Percentiles rank a stretch among this genome's conserved stretches.
phyloP scores from a whole-genome alignment of 192 early-diverging fungal genomes.

The Lobosporangium transversale region DNA sequence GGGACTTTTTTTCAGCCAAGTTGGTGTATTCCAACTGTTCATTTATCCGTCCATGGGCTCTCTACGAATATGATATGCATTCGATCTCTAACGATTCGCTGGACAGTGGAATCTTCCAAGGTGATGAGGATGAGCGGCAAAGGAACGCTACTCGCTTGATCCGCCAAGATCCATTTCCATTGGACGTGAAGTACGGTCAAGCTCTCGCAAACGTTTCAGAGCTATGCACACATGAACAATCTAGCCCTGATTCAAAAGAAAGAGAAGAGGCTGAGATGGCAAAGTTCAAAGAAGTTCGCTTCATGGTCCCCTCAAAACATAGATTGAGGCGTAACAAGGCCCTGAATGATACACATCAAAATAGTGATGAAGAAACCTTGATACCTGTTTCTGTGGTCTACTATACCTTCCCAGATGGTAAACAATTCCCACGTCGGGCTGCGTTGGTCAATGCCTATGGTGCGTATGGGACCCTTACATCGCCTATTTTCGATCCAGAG shows the following conservation, averaged over 20 bases:
- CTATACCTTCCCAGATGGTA: slow-evolving; percentile 1
- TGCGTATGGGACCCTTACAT: slow-evolving; percentile 34
- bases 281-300: slow-evolving; percentile 28
- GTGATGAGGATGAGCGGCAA: slow-evolving; percentile 13
- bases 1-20: slow-evolving; percentile 33
- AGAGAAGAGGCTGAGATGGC: slow-evolving; percentile 22
- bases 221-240: not conserved
- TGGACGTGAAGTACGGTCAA: slow-evolving; percentile 23
- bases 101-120: not conserved
- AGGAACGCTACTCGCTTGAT: slow-evolving; percentile 28
- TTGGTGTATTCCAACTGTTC: slow-evolving; percentile 36
- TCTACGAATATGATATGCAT: slow-evolving; percentile 40
- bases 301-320: slow-evolving; percentile 40
- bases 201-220: not conserved
- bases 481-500: slow-evolving; percentile 16
- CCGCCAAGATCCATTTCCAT: slow-evolving; percentile 22
- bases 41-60: slow-evolving; percentile 40
- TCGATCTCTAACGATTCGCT: not conserved
- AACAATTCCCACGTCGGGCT: slow-evolving; percentile 23
- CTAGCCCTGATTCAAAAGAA: not conserved
- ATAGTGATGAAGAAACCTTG: not conserved
- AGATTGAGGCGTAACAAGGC: slow-evolving; percentile 8
- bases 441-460: slow-evolving; percentile 36
- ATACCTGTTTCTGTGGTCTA: slow-evolving; percentile 38
- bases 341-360: not conserved